These are phyloP conservation scores for Gonapodya sp. DNA, from an alignment of 192 early-diverging fungal genomes.

Conservation along the genomic window DNA sequence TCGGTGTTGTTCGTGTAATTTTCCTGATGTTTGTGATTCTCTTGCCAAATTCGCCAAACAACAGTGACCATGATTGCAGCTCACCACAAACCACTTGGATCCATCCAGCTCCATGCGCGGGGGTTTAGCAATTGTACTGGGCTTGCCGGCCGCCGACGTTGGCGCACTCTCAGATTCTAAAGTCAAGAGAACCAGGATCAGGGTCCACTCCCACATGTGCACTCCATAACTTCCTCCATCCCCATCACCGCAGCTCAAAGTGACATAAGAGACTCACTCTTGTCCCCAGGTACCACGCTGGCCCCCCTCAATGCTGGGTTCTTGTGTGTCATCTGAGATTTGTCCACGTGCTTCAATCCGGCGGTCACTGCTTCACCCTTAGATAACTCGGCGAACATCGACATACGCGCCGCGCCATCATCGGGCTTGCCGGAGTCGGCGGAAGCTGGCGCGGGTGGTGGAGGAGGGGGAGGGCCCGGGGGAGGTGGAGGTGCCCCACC, in stretches of 20 bases:
- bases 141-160: conserved; percentile 40
- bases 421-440: neutral
- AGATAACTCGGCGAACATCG: conserved; percentile 82
- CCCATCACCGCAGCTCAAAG: neutral
- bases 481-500: neutral
- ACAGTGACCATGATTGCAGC: conserved; percentile 6
- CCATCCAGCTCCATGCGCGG: conserved; percentile 74
- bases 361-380: conserved; percentile 59
- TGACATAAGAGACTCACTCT: too few species aligned
- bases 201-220: neutral
- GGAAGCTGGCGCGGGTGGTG: neutral
- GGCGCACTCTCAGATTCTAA: conserved; percentile 34
- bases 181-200: neutral
- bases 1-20: conserved; percentile 64
- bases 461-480: neutral
- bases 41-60: neutral
- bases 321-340: conserved; percentile 97
- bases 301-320: conserved; percentile 78
- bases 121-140: conserved; percentile 55
- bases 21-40: conserved; percentile 38
- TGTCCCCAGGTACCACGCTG: conserved; percentile 37
- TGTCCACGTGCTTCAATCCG: conserved; percentile 88
- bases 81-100: conserved; percentile 81
- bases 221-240: neutral
- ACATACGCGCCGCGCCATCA: conserved; percentile 13